These are phyloP conservation scores for Lagerstroemia speciosa DNA, from an alignment of 345 rosid species.

Conservation along the genomic window DNA sequence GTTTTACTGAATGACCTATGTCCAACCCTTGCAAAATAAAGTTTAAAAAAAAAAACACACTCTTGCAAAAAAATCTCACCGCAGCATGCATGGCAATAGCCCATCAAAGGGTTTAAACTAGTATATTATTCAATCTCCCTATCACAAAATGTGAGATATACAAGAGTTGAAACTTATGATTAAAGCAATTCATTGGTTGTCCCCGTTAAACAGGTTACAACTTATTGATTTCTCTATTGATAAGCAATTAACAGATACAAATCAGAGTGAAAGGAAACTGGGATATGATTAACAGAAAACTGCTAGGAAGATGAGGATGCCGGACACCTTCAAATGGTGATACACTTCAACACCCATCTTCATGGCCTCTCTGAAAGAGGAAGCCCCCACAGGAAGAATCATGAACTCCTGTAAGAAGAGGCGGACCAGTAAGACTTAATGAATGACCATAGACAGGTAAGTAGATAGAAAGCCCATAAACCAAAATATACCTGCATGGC, in stretches of 20 bases:
- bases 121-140: background rate
- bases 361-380: constrained; percentile 94
- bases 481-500: constrained; percentile 70
- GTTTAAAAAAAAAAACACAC: background rate
- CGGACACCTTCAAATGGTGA: constrained; percentile 77
- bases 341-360: constrained; percentile 98
- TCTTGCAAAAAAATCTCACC: background rate
- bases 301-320: background rate
- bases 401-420: constrained; percentile 63
- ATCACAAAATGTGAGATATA: background rate
- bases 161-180: background rate
- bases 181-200: background rate
- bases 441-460: background rate
- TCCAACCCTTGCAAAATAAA: too few species aligned
- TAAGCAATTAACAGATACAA: background rate
- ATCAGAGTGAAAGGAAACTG: background rate
- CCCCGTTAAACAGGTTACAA: background rate
- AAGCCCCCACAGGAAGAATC: constrained; percentile 93
- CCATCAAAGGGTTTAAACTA: background rate
- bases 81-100: background rate
- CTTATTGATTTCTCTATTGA: background rate
- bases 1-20: background rate
- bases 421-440: background rate
- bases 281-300: background rate
- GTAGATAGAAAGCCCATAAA: background rate